Evolutionary conservation across 2,329 filamentous ascomycete genomes (phyloP).

Genomic region (Cladobotryum mycophilum): DNA sequence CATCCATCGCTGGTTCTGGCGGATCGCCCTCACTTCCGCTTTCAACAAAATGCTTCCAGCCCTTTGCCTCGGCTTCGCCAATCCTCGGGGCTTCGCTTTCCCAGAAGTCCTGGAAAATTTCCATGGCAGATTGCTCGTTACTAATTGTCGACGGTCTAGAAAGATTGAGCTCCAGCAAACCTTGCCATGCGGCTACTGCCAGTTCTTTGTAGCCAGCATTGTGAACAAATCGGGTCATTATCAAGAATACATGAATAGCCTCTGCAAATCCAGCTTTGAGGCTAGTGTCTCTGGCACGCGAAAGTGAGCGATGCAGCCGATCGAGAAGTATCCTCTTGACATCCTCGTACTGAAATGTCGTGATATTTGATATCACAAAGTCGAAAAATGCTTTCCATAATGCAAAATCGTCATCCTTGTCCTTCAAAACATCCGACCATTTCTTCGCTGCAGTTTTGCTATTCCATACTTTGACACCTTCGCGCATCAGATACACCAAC

Average conservation of each 20-base stretch:
- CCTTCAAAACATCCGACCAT: constrained; percentile 51
- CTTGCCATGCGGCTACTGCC: constrained; percentile 78
- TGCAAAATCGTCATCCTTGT: constrained; percentile 34
- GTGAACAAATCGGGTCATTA: constrained; percentile 65
- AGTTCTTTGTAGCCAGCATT: constrained; percentile 75
- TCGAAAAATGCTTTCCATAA: constrained; percentile 72
- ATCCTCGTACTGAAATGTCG: constrained; percentile 61
- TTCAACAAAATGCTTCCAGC: constrained; percentile 58
- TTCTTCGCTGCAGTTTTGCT: constrained; percentile 50
- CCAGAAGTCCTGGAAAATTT: constrained; percentile 70
- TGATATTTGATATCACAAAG: constrained; percentile 63
- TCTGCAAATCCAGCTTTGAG: constrained; percentile 19
- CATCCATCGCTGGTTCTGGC: constrained; percentile 29
- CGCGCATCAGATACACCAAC: constrained; percentile 62
- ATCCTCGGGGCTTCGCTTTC: constrained; percentile 74
- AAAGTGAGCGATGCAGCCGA: constrained; percentile 33
- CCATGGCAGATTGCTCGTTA: constrained; percentile 21
- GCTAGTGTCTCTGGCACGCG: constrained; percentile 4
- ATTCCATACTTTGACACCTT: constrained; percentile 71
- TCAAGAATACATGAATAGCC: constrained; percentile 63
- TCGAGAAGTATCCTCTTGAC: constrained; percentile 54
- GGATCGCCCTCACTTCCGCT: constrained; percentile 31
- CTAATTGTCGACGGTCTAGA: constrained; percentile 42
- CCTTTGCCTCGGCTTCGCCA: constrained; percentile 64
- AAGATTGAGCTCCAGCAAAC: constrained; percentile 65